These are phyloP conservation scores for Suillus plorans DNA, from an alignment of 768 basidiomycete species.

Conservation along the genomic window DNA sequence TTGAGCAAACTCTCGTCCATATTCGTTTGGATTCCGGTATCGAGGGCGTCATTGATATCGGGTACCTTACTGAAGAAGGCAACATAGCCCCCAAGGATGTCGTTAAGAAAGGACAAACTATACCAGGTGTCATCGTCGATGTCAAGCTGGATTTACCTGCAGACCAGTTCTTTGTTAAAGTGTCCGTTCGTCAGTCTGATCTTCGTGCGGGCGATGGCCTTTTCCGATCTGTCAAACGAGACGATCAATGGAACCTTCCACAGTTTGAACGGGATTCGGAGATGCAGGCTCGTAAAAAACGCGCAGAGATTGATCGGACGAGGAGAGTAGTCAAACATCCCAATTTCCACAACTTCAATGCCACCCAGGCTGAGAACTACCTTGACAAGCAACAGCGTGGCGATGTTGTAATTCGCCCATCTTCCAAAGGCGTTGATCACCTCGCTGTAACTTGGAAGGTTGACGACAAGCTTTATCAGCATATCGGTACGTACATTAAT, in stretches of 20 bases:
- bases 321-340: slow-evolving; percentile 95
- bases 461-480: slow-evolving; percentile 92
- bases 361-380: slow-evolving; percentile 84
- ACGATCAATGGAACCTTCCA: slow-evolving; percentile 65
- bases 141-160: slow-evolving; percentile 61
- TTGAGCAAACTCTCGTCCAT: slow-evolving; percentile 47
- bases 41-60: slow-evolving; percentile 71
- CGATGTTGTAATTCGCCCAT: slow-evolving; percentile 94
- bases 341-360: slow-evolving; percentile 95
- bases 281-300: slow-evolving; percentile 77
- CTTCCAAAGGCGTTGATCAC: slow-evolving; percentile 91
- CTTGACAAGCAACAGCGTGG: slow-evolving; percentile 90
- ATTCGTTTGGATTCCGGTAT: slow-evolving; percentile 93
- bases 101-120: slow-evolving; percentile 75
- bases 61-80: slow-evolving; percentile 55
- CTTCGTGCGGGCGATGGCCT: slow-evolving; percentile 59
- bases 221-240: slow-evolving; percentile 58
- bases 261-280: slow-evolving; percentile 69
- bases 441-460: slow-evolving; percentile 99
- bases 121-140: slow-evolving; percentile 77
- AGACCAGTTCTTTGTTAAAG: slow-evolving; percentile 66
- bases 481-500: slow-evolving; percentile 67
- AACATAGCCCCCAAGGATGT: slow-evolving; percentile 42
- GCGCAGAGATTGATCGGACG: slow-evolving; percentile 75
- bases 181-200: slow-evolving; percentile 70